These are phyloP conservation scores for Pichia rugopelliculosa DNA, from an alignment of 805 yeast species.

Conservation along the genomic window DNA sequence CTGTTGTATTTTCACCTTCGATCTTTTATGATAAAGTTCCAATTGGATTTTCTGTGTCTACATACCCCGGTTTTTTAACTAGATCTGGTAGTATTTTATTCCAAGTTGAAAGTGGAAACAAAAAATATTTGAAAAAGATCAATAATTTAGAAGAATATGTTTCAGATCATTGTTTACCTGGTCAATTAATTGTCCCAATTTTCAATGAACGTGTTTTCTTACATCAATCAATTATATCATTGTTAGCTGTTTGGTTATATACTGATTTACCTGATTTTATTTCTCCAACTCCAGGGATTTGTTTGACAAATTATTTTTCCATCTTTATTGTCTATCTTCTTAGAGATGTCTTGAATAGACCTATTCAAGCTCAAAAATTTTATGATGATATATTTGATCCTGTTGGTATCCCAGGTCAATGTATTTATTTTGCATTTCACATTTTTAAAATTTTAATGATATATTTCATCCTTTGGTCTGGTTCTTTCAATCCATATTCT, in stretches of 20 bases:
- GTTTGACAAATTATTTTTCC: conserved; percentile 57
- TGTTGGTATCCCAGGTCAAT: conserved; percentile 43
- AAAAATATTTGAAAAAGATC: conserved; percentile 38
- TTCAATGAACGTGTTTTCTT: conserved; percentile 47
- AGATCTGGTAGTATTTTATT: conserved; percentile 75
- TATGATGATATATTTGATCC: conserved; percentile 40
- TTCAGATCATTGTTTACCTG: conserved; percentile 71
- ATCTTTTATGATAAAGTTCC: conserved; percentile 65
- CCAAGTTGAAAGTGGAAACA: conserved; percentile 47
- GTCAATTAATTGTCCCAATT: conserved; percentile 74
- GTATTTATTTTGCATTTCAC: conserved; percentile 68
- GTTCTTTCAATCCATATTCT: conserved; percentile 70
- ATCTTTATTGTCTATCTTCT: conserved; percentile 25
- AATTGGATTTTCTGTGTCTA: conserved; percentile 50
- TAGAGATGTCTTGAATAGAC: conserved; percentile 29
- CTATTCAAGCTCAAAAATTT: conserved; percentile 39
- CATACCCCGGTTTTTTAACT: conserved; percentile 75
- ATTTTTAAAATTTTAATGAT: conserved; percentile 50
- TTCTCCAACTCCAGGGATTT: conserved; percentile 89
- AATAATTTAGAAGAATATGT: conserved; percentile 43
- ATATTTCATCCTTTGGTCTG: conserved; percentile 53
- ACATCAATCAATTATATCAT: conserved; percentile 33
- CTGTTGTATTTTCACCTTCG: conserved; percentile 73
- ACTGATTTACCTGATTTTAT: conserved; percentile 86
- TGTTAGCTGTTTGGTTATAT: conserved; percentile 69